Evolutionary conservation across 768 basidiomycete species (phyloP), one percentile per base, ranked within the genome.

Genomic region (Tylopilus balloui): DNA sequence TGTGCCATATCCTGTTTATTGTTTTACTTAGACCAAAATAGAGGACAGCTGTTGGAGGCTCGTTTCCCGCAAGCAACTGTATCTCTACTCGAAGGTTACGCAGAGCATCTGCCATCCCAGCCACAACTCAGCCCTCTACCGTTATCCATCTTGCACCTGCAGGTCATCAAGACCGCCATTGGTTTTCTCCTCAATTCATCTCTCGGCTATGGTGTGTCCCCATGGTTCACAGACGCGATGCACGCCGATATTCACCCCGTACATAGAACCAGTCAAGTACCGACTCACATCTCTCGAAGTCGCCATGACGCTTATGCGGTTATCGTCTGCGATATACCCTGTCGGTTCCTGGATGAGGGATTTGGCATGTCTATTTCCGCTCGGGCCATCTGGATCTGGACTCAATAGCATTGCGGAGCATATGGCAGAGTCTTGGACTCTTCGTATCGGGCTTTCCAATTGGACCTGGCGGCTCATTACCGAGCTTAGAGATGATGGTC

Each of bases 391-490:
- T 31, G 50, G 13, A 15, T 47, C 51, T 31, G 50, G 13, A 20
- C 24, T 54, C 4, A 47, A 64, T n/a, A 56, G 36, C 4, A 50
- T 60, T 5, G 57, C 69, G 28, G 64, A 60, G 31, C 59, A 50
- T 19, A 53, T 66, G 36, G 67, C 70, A 28, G 84, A 88, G 54
- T 72, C 78, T 39, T 92, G 88, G 88, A 72, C 61, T 21, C 63
- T 86, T 39, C 79, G 89, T 17, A 77, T 72, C 46, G 77, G 76
- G 8, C 70, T 91, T 24, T 80, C 84, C 3, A 79, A 76, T 38
- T 92, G 89, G 89, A 77, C 81, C 35, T 91, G 88, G 87, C 76
- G 83, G 56, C 76, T 79, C 3, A 78, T 89, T n/a, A 75, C 78
- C 6, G 85, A 85, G 59, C 75, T 89, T 39, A 81, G 79, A 62